Evolutionary conservation across 202 grass and related monocot genomes (phyloP).

Genomic region (Setaria italica): DNA sequence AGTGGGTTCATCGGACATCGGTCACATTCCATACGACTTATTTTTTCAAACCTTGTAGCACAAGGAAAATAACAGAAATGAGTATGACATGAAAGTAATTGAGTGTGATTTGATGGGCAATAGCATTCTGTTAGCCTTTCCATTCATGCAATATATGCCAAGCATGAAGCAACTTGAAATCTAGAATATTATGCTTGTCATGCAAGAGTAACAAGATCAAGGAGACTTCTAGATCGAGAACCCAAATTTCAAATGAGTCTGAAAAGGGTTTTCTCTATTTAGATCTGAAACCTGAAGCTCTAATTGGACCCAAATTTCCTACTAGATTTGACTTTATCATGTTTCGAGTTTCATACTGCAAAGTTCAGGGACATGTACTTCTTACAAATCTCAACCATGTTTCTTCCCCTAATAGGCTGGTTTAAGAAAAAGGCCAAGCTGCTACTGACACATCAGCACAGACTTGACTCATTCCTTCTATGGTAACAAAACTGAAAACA

Average conservation of each 20-base stretch:
- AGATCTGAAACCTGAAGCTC: not conserved
- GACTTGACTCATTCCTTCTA: not conserved
- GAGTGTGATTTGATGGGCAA: slow-evolving; percentile 19
- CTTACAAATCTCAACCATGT: not conserved
- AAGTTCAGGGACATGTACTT: not conserved
- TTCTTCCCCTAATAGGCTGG: not conserved
- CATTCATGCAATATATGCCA: slow-evolving; percentile 33
- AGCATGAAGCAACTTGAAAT: slow-evolving; percentile 30
- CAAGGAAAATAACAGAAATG: slow-evolving; percentile 58
- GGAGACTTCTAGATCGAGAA: not conserved
- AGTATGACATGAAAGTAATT: slow-evolving; percentile 18
- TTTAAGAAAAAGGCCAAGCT: not conserved
- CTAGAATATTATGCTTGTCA: slow-evolving; percentile 12
- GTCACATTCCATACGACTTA: slow-evolving; percentile 17
- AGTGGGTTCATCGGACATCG: slow-evolving; percentile 10
- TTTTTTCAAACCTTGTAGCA: slow-evolving; percentile 48
- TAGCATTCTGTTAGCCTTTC: slow-evolving; percentile 48
- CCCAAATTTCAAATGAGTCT: not conserved
- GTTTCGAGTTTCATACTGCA: not conserved
- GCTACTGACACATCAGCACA: not conserved
- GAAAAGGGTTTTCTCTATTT: not conserved
- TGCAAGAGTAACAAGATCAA: not conserved
- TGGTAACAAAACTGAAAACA: not conserved
- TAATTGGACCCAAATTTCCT: not conserved
- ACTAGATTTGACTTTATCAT: not conserved